Evolutionary conservation across 2,329 filamentous ascomycete species (phyloP).

Genomic region (Hortaea werneckii): DNA sequence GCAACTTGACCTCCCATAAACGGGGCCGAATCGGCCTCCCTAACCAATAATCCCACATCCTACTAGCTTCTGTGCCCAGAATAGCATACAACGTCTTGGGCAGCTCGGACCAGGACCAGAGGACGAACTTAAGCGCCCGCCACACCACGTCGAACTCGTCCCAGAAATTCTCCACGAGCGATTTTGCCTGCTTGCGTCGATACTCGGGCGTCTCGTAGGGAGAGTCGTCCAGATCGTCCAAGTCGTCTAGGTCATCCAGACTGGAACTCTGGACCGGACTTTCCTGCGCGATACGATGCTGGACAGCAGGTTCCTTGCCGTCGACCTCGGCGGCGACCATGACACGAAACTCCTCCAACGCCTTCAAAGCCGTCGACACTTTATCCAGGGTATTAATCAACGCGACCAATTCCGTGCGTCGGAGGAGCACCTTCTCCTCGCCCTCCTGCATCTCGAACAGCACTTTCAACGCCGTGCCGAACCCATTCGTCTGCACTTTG

Average conservation of each 20-base stretch:
- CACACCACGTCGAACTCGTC: slow-evolving; percentile 56
- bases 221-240: slow-evolving; percentile 11
- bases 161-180: slow-evolving; percentile 48
- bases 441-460: slow-evolving; percentile 79
- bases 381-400: slow-evolving; percentile 89
- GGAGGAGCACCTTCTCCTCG: slow-evolving; percentile 56
- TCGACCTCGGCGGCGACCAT: slow-evolving; percentile 30
- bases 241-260: slow-evolving; percentile 9
- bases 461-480: slow-evolving; percentile 89
- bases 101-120: slow-evolving; percentile 55
- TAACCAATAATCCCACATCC: slow-evolving; percentile 53
- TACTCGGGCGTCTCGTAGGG: slow-evolving; percentile 34
- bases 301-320: slow-evolving; percentile 8
- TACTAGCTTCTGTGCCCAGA: slow-evolving; percentile 41
- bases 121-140: slow-evolving; percentile 53
- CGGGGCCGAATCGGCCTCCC: slow-evolving; percentile 50
- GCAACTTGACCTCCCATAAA: slow-evolving; percentile 44
- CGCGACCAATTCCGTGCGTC: slow-evolving; percentile 85
- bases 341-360: slow-evolving; percentile 60
- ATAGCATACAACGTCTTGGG: slow-evolving; percentile 33
- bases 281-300: slow-evolving; percentile 7
- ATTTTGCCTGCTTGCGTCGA: slow-evolving; percentile 31
- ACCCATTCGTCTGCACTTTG: slow-evolving; percentile 89
- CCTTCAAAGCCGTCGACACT: slow-evolving; percentile 68
- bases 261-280: slow-evolving; percentile 8